These are phyloP conservation scores for Saccharum hybrid DNA, from an alignment of 202 grass and related monocot genomes.

Conservation along the genomic window DNA sequence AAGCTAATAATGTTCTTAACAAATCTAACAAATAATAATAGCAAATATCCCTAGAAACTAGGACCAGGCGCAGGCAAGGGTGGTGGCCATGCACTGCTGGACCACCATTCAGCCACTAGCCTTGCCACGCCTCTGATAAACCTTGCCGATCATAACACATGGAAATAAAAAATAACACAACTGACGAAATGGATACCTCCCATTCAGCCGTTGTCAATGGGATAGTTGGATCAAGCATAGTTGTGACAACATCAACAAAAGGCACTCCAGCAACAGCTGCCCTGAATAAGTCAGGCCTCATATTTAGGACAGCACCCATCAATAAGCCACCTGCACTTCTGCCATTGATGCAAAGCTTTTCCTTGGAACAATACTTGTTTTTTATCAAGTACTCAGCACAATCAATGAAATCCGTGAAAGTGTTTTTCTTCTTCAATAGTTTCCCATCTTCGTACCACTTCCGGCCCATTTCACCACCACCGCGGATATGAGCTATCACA, in stretches of 20 bases:
- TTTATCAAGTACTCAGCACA: constrained; percentile 86
- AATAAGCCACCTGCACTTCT: constrained; percentile 93
- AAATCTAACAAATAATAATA: too few species aligned
- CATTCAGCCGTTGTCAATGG: constrained; percentile 86
- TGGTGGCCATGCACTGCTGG: too few species aligned
- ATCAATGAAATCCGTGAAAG: constrained; percentile 93
- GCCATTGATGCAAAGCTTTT: constrained; percentile 88
- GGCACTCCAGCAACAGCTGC: constrained; percentile 81
- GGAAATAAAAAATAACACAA: not conserved
- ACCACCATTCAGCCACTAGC: too few species aligned
- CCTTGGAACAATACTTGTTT: constrained; percentile 78
- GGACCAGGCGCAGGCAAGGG: too few species aligned
- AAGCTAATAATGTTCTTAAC: too few species aligned
- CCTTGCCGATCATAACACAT: too few species aligned
- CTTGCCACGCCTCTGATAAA: too few species aligned
- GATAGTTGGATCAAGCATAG: constrained; percentile 94
- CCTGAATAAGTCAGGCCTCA: constrained; percentile 90
- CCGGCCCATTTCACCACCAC: constrained; percentile 98
- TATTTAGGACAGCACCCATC: constrained; percentile 85
- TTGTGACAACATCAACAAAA: constrained; percentile 90
- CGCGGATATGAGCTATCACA: constrained; percentile 89
- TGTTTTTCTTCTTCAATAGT: constrained; percentile 80
- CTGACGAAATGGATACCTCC: constrained; percentile 55
- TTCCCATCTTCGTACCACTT: constrained; percentile 96
- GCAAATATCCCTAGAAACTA: too few species aligned